Conservation (phyloP, 345 rosid species). For the Dimocarpus longan region DNA sequence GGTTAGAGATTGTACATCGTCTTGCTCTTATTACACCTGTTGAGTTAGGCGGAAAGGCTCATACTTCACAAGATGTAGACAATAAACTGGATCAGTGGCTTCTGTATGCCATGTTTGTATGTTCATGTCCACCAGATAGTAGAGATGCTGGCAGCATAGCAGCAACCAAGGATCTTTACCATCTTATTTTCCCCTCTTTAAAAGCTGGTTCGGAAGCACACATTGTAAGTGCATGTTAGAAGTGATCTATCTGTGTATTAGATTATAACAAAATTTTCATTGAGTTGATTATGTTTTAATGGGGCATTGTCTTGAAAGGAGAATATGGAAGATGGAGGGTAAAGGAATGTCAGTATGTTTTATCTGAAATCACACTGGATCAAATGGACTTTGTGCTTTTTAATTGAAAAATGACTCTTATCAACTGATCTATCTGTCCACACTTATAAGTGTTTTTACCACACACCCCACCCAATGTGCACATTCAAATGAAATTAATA, state of each 20-base stretch:
- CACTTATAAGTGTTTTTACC: neutral
- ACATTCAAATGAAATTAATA: neutral
- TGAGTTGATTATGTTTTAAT: neutral
- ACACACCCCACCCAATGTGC: neutral
- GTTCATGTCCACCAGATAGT: slow-evolving; percentile 93
- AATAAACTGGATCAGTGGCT: slow-evolving; percentile 98
- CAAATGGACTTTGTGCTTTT: neutral
- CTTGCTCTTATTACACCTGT: slow-evolving; percentile 88
- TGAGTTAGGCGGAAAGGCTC: slow-evolving; percentile 95
- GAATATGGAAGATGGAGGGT: neutral
- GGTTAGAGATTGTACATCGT: slow-evolving; percentile 78
- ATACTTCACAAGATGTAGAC: slow-evolving; percentile 87
- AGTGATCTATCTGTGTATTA: neutral
- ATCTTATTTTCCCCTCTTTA: slow-evolving; percentile 81
- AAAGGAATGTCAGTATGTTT: neutral
- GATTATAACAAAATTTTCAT: neutral
- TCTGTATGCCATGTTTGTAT: slow-evolving; percentile 90
- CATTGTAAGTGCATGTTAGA: slow-evolving; percentile 54
- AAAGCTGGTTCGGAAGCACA: slow-evolving; percentile 89
- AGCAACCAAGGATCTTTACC: slow-evolving; percentile 83
- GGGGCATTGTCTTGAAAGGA: neutral
- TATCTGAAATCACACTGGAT: neutral
- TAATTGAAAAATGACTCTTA: neutral
- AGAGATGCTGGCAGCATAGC: slow-evolving; percentile 80
- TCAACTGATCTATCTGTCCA: neutral